phyloP scores from a whole-genome alignment of 495 filamentous ascomycete species.

The Chaetomium cochliodes region DNA sequence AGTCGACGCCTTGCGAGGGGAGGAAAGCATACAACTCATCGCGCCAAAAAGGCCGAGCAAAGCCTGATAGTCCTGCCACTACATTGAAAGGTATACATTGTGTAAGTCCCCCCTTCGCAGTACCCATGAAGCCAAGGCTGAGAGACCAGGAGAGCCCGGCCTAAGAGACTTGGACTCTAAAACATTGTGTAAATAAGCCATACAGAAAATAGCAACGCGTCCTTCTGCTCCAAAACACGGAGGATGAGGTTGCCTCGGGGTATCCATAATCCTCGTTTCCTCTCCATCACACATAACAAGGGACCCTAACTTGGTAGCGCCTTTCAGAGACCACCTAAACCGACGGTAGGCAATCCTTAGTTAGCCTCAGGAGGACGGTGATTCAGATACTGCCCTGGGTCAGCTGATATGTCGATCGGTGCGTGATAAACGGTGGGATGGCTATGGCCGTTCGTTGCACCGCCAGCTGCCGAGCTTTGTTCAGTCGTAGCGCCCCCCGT shows the following conservation, averaged over 20 bases:
- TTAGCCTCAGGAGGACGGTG: neutral
- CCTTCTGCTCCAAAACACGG: neutral
- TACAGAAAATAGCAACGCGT: neutral
- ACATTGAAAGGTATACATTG: too few species aligned
- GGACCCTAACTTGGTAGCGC: neutral
- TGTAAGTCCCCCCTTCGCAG: too few species aligned
- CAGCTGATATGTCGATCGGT: neutral
- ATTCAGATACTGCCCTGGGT: neutral
- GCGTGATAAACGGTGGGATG: neutral
- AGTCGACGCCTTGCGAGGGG: too few species aligned
- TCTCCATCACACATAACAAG: neutral
- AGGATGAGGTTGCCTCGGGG: neutral
- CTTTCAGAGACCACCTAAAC: too few species aligned
- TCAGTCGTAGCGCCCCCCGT: neutral
- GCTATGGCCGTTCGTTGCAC: too few species aligned
- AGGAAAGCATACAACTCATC: too few species aligned
- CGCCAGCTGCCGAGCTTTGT: neutral
- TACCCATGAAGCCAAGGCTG: neutral
- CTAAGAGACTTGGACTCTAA: neutral
- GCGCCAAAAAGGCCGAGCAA: too few species aligned
- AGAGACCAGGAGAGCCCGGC: neutral
- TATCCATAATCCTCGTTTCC: conserved; percentile 11
- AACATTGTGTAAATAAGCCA: neutral
- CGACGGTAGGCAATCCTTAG: too few species aligned
- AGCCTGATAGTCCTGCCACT: too few species aligned